These are phyloP conservation scores for Rhizophagus sp. DNA, from an alignment of 192 early-diverging fungal genomes.

Conservation along the genomic window DNA sequence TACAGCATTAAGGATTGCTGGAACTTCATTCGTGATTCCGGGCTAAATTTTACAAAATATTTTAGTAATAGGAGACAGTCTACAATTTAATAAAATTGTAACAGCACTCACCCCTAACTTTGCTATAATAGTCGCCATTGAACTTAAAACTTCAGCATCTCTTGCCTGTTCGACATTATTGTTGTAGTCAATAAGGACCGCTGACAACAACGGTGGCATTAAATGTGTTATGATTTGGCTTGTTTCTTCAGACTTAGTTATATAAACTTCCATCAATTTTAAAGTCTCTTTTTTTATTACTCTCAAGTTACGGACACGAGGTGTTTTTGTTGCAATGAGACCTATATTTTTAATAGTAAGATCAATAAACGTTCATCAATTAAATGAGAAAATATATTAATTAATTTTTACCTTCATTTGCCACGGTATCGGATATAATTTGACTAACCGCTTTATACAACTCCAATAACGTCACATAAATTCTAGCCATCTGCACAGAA, in stretches of 20 bases:
- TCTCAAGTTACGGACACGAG: slow-evolving; percentile 85
- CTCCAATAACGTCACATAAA: slow-evolving; percentile 88
- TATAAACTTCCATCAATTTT: slow-evolving; percentile 90
- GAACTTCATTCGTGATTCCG: slow-evolving; percentile 82
- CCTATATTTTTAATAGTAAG: slow-evolving; percentile 40
- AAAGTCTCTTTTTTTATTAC: slow-evolving; percentile 97
- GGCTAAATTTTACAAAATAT: slow-evolving; percentile 37
- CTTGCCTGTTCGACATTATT: slow-evolving; percentile 84
- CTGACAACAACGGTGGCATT: slow-evolving; percentile 89
- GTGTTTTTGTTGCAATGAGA: slow-evolving; percentile 88
- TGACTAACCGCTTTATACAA: slow-evolving; percentile 89
- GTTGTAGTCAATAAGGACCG: slow-evolving; percentile 88
- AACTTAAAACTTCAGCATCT: slow-evolving; percentile 94
- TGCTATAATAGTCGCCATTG: slow-evolving; percentile 85
- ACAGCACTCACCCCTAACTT: slow-evolving; percentile 66
- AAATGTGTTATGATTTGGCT: slow-evolving; percentile 76
- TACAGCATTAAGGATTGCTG: slow-evolving; percentile 85
- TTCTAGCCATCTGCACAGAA: slow-evolving; percentile 84
- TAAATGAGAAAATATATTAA: background rate
- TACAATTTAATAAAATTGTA: background rate
- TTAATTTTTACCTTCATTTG: slow-evolving; percentile 55
- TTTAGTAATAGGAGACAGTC: background rate
- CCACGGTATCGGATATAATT: slow-evolving; percentile 79
- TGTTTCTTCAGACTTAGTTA: slow-evolving; percentile 87
- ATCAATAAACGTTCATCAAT: background rate